These are phyloP conservation scores for Durusdinium trenchii DNA, from an alignment of 73 alveolate species.

Conservation along the genomic window DNA sequence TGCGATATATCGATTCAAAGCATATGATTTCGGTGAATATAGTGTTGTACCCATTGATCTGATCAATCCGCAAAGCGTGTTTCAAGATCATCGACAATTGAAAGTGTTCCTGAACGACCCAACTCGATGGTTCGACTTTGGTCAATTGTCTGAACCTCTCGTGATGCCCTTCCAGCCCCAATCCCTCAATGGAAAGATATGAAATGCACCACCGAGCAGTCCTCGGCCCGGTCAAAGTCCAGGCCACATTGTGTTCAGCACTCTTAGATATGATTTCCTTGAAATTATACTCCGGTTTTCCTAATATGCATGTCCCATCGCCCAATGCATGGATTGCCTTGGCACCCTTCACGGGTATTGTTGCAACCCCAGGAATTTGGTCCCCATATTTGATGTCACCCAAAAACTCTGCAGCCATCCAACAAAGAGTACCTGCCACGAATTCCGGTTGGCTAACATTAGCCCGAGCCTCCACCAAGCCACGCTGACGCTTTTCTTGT, in stretches of 20 bases:
- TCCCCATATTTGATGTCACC: not conserved
- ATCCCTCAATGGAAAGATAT: not conserved
- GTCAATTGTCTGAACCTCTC: not conserved
- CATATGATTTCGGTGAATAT: not conserved
- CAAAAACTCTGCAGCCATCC: not conserved
- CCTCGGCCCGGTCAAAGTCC: constrained; percentile 4
- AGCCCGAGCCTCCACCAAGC: not conserved
- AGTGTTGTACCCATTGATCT: not conserved
- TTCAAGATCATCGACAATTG: not conserved
- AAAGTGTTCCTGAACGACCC: constrained; percentile 12
- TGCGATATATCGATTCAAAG: no score
- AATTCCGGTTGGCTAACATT: not conserved
- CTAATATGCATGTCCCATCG: not conserved
- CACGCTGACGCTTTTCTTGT: not conserved
- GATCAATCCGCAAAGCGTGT: not conserved
- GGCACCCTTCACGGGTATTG: not conserved
- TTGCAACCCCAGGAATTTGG: not conserved
- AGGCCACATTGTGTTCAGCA: not conserved
- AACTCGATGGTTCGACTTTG: not conserved
- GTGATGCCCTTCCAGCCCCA: constrained; percentile 48
- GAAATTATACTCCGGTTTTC: not conserved
- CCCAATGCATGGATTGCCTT: not conserved
- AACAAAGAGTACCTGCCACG: not conserved
- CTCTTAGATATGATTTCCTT: not conserved
- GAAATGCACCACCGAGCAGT: constrained; percentile 24